These are phyloP conservation scores for Ceratobasidium sp. DNA, from an alignment of 1,284 basidiomycete genomes.

Conservation along the genomic window DNA sequence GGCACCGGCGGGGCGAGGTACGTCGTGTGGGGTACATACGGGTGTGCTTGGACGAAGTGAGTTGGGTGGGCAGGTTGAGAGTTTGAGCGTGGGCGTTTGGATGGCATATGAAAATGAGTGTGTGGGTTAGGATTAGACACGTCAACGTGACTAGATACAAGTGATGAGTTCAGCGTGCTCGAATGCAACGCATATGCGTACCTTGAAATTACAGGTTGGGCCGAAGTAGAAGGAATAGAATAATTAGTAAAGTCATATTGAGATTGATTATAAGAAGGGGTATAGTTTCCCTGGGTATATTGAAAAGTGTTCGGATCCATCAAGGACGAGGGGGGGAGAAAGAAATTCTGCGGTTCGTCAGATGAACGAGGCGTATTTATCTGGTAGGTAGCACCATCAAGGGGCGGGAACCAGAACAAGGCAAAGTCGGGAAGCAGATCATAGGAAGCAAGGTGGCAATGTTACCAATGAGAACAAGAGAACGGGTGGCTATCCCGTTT, in stretches of 20 bases:
- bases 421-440: constrained; percentile 17
- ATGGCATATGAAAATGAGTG: too few relatives aligned
- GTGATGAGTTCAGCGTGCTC: too few relatives aligned
- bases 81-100: too few relatives aligned
- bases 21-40: too few relatives aligned
- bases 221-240: too few relatives aligned
- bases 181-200: too few relatives aligned
- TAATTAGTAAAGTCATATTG: background rate
- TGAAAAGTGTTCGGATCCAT: background rate
- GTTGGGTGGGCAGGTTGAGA: too few relatives aligned
- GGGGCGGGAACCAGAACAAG: constrained; percentile 5
- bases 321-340: background rate
- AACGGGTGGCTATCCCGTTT: background rate
- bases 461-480: constrained; percentile 3
- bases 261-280: background rate
- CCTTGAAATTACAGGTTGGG: too few relatives aligned
- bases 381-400: background rate
- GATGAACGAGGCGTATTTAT: background rate
- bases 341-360: background rate
- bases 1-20: too few relatives aligned
- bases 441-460: constrained; percentile 21
- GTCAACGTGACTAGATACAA: too few relatives aligned
- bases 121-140: too few relatives aligned
- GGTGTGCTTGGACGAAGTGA: too few relatives aligned
- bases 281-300: background rate